Evolutionary conservation across 139 green algal genomes (phyloP).

Genomic region (Tetradesmus lagerheimii): DNA sequence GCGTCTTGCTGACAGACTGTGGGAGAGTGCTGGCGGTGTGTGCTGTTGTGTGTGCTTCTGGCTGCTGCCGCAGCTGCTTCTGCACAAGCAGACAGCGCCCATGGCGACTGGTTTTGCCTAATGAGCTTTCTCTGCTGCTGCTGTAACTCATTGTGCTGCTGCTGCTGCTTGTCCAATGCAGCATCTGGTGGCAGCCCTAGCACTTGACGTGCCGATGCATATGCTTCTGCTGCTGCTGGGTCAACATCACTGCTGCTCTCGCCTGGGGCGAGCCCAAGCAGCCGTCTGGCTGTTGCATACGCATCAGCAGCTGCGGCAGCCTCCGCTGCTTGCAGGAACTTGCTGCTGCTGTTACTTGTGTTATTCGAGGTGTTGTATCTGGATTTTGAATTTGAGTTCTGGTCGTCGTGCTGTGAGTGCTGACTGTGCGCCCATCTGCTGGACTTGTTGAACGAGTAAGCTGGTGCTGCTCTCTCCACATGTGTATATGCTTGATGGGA

Average conservation of each 20-base stretch:
- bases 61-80: slow-evolving; percentile 14
- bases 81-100: not conserved
- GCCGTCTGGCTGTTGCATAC: not conserved
- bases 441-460: not conserved
- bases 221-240: slow-evolving; percentile 24
- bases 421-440: not conserved
- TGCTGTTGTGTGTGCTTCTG: not conserved
- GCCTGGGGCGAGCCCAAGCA: not conserved
- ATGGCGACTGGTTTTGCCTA: not conserved
- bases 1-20: not conserved
- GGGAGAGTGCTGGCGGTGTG: not conserved
- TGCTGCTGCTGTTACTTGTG: not conserved
- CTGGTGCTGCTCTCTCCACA: slow-evolving; percentile 13
- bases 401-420: not conserved
- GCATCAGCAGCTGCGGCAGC: not conserved
- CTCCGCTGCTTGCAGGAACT: not conserved
- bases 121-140: not conserved
- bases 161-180: not conserved
- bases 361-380: not conserved
- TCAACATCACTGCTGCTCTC: not conserved
- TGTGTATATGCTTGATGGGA: not conserved
- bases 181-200: not conserved
- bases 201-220: not conserved
- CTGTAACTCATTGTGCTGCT: not conserved
- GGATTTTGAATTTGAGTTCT: not conserved